Evolutionary conservation across 768 basidiomycete species (phyloP).

Genomic region (Paxillus involutus): DNA sequence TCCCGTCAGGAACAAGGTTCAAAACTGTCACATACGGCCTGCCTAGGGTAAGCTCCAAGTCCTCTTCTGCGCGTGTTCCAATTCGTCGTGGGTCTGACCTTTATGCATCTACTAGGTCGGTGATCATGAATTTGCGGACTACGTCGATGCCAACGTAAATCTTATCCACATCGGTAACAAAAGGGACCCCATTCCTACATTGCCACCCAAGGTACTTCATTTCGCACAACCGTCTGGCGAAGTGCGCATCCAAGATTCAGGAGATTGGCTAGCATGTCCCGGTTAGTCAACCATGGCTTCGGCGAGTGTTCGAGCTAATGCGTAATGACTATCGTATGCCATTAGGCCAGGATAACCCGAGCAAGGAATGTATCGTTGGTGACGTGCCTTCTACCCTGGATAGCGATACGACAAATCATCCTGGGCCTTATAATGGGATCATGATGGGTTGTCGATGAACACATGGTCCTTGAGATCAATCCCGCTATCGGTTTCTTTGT

Average conservation of each 20-base stretch:
- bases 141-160: conserved; percentile 36
- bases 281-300: conserved; percentile 27
- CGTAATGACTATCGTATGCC: neutral
- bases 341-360: conserved; percentile 54
- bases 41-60: conserved; percentile 30
- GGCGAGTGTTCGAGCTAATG: neutral
- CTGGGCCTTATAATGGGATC: conserved; percentile 40
- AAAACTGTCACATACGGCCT: conserved; percentile 40
- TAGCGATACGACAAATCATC: conserved; percentile 42
- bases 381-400: conserved; percentile 49
- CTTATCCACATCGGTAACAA: conserved; percentile 34
- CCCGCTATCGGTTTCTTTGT: too few relatives aligned
- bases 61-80: neutral
- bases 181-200: conserved; percentile 44
- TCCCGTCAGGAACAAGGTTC: conserved; percentile 33
- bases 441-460: conserved; percentile 22
- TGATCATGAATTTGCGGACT: conserved; percentile 43
- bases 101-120: conserved; percentile 28
- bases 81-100: neutral
- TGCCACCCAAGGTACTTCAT: conserved; percentile 38
- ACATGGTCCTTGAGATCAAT: too few relatives aligned
- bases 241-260: conserved; percentile 42
- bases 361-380: conserved; percentile 47
- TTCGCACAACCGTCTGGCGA: conserved; percentile 50
- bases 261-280: conserved; percentile 49